These are phyloP conservation scores for Fusarium compactum DNA, from an alignment of 2,329 filamentous ascomycete genomes.

Conservation along the genomic window DNA sequence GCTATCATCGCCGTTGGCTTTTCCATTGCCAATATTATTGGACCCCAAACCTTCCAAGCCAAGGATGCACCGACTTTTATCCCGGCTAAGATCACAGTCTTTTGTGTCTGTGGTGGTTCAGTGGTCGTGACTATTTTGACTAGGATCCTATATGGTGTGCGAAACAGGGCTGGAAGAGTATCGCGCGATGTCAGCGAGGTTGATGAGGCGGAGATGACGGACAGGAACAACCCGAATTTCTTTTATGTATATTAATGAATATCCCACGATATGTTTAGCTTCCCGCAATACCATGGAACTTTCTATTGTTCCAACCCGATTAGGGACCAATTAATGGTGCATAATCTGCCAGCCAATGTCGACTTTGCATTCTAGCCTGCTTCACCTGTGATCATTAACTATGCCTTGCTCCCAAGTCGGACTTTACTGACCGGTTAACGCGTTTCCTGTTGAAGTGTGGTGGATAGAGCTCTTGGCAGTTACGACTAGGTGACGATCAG, in stretches of 20 bases:
- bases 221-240: conserved; percentile 17
- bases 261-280: too few species aligned
- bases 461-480: too few species aligned
- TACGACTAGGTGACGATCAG: too few species aligned
- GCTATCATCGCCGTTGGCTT: conserved; percentile 13
- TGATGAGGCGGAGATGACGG: neutral
- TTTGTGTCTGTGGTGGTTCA: conserved; percentile 5
- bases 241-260: conserved; percentile 3
- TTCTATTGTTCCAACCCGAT: too few species aligned
- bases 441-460: too few species aligned
- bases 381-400: too few species aligned
- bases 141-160: neutral
- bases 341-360: too few species aligned
- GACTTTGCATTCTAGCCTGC: too few species aligned
- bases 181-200: neutral
- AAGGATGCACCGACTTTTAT: conserved; percentile 1
- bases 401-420: too few species aligned
- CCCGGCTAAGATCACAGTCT: conserved; percentile 9
- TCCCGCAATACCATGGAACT: too few species aligned
- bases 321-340: too few species aligned
- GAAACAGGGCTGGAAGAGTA: neutral
- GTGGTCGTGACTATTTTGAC: neutral
- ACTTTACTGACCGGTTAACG: too few species aligned
- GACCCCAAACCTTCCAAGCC: neutral
- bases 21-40: conserved; percentile 19